These are phyloP conservation scores for Candida qinlingensis DNA, from an alignment of 805 yeast species.

Conservation along the genomic window DNA sequence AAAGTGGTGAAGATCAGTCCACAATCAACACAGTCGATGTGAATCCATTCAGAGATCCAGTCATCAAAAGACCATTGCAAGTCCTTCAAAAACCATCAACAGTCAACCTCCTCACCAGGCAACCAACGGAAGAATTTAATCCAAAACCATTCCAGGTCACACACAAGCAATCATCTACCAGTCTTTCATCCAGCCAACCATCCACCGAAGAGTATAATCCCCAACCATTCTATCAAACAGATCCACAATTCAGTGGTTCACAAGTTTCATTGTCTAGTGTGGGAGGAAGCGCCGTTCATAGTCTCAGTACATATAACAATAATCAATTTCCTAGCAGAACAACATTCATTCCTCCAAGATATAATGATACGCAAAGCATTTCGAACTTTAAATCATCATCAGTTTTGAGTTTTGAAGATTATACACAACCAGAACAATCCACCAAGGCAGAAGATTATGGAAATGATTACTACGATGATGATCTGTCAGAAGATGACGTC, in stretches of 20 bases:
- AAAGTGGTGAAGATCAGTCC: neutral
- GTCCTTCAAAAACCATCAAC: constrained; percentile 1
- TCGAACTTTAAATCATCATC: neutral
- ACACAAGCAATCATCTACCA: neutral
- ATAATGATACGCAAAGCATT: neutral
- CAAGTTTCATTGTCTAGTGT: neutral
- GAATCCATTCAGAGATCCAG: constrained; percentile 6
- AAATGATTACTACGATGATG: neutral
- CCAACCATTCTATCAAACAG: neutral
- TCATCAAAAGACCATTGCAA: constrained; percentile 5
- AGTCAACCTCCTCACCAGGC: neutral
- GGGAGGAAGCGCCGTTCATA: neutral
- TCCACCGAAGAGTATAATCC: neutral
- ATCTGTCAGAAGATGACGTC: neutral
- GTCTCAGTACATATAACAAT: neutral
- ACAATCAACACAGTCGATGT: neutral
- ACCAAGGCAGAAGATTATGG: neutral
- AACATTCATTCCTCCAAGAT: neutral
- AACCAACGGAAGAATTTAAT: neutral
- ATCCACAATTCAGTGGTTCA: neutral
- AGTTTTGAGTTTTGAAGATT: neutral
- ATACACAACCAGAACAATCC: neutral
- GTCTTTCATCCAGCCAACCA: neutral
- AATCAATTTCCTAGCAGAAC: neutral
- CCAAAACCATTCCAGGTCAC: neutral